phyloP scores from a whole-genome alignment of 176 grass and related monocot species.

The Secale cereale region DNA sequence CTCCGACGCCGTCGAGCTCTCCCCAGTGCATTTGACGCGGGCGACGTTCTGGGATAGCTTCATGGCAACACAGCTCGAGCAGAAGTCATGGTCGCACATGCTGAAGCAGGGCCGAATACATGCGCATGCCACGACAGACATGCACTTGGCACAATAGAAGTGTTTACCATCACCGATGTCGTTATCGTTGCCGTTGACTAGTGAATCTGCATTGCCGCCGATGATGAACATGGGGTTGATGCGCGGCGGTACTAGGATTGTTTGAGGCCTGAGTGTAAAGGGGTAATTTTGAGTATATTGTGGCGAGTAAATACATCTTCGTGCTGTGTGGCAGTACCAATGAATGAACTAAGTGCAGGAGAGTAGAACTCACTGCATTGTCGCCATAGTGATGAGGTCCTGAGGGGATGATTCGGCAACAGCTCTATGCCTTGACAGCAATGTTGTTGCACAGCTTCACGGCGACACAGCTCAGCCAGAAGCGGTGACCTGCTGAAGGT shows the following conservation, averaged over 20 bases:
- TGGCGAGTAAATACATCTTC: neutral
- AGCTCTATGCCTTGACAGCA: neutral
- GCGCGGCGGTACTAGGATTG: no score
- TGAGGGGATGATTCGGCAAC: neutral
- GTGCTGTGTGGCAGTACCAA: neutral
- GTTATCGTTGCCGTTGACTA: neutral
- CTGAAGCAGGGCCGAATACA: neutral
- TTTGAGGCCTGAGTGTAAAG: neutral
- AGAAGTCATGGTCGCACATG: neutral
- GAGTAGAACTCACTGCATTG: neutral
- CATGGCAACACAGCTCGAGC: neutral
- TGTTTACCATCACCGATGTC: neutral
- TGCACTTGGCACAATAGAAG: neutral
- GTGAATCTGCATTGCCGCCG: neutral
- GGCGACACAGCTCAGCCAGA: no score
- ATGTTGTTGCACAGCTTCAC: no score
- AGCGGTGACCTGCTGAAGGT: no score
- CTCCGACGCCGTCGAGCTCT: neutral
- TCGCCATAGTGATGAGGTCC: neutral
- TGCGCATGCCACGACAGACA: neutral
- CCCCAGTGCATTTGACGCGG: neutral
- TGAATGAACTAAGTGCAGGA: neutral
- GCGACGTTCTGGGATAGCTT: neutral
- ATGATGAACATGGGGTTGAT: neutral
- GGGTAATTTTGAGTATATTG: neutral